phyloP scores from a whole-genome alignment of 192 early-diverging fungal genomes.

The Podochytrium sp. region DNA sequence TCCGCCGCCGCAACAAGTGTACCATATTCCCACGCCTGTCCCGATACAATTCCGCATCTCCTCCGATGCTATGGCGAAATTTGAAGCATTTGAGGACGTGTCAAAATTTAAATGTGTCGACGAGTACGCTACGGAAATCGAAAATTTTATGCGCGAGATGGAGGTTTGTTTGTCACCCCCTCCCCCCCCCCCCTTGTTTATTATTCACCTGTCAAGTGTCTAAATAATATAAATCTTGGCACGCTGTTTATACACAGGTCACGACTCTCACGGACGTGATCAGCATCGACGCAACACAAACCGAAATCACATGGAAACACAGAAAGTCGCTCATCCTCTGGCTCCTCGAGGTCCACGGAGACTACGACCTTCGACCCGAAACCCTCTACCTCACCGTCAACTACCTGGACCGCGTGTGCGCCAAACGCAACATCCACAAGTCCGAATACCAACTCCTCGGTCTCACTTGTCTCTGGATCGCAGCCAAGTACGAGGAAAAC shows the following conservation, averaged over 20 bases:
- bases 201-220: no score
- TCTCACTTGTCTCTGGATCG: conserved; percentile 60
- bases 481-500: conserved; percentile 65
- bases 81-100: conserved; percentile 23
- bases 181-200: no score
- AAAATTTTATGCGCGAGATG: conserved; percentile 16
- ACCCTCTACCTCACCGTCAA: conserved; percentile 62
- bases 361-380: conserved; percentile 57
- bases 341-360: conserved; percentile 57
- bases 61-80: not conserved
- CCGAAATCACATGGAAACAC: conserved; percentile 54
- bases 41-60: not conserved
- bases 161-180: no score
- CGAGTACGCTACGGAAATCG: conserved; percentile 18
- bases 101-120: not conserved
- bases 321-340: conserved; percentile 55
- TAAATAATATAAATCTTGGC: no score
- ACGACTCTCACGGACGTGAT: not conserved
- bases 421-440: conserved; percentile 34
- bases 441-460: conserved; percentile 58
- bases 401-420: conserved; percentile 56
- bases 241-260: not conserved
- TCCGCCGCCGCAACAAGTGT: not conserved
- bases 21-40: conserved; percentile 8
- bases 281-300: conserved; percentile 38